These are phyloP conservation scores for Yarrowia sp. DNA, from an alignment of 805 yeast genomes.

Conservation along the genomic window DNA sequence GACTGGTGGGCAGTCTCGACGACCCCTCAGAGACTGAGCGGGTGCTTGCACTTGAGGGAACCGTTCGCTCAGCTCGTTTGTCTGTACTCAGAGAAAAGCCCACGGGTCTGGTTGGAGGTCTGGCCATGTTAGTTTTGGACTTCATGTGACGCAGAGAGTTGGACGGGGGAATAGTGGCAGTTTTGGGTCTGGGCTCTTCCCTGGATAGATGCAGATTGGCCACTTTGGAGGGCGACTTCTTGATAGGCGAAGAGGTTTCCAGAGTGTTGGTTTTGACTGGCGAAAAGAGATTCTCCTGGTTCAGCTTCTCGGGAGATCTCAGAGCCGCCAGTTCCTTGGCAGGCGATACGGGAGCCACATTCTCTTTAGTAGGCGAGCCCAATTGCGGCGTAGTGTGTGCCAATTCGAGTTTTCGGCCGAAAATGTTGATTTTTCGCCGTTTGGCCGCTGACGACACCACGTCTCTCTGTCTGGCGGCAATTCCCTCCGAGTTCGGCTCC, in stretches of 20 bases:
- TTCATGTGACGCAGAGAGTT: conserved; percentile 21
- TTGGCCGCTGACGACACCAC: conserved; percentile 33
- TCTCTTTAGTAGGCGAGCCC: conserved; percentile 17
- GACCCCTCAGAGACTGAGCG: conserved; percentile 6
- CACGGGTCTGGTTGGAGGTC: conserved; percentile 24
- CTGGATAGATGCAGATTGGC: neutral
- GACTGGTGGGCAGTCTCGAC: conserved; percentile 4
- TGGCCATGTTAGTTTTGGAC: conserved; percentile 24
- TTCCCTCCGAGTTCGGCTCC: neutral
- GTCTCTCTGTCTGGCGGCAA: conserved; percentile 5
- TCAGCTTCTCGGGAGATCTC: conserved; percentile 11
- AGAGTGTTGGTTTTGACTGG: neutral
- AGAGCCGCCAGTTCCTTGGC: conserved; percentile 15
- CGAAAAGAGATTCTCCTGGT: conserved; percentile 15
- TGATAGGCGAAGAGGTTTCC: conserved; percentile 22
- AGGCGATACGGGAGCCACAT: conserved; percentile 12
- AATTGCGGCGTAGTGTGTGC: neutral
- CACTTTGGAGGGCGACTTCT: conserved; percentile 19
- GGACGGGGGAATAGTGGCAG: neutral
- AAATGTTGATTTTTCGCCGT: conserved; percentile 36
- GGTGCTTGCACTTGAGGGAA: neutral
- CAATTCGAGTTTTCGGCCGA: conserved; percentile 32
- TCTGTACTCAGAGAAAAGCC: conserved; percentile 32
- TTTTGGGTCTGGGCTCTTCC: neutral
- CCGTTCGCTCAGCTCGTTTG: neutral